A percentile compares a stretch with the other conserved stretches of the same genome.
Evolutionary conservation across 148 eudicot genomes (phyloP).

Genomic region (Camellia sinensis): DNA sequence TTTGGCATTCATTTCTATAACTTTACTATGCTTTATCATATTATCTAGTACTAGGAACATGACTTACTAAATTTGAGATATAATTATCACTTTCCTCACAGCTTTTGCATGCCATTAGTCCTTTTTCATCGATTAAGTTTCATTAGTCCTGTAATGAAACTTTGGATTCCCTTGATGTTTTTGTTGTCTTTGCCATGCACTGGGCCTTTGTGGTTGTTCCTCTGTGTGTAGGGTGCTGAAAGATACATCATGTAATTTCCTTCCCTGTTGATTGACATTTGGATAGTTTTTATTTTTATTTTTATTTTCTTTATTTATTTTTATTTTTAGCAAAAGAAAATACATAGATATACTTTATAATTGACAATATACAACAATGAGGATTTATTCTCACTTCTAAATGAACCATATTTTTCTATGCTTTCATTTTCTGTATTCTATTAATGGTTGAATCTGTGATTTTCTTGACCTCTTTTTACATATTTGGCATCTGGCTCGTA

Average conservation of each 20-base stretch:
- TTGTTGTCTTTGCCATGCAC: not conserved
- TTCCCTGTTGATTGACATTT: not conserved
- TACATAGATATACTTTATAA: not conserved
- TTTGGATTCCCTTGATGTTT: not conserved
- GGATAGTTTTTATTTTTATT: not conserved
- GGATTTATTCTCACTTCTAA: not conserved
- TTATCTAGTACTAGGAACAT: not conserved
- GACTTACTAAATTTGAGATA: not conserved
- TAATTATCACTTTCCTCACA: not conserved
- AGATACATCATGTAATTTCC: not conserved
- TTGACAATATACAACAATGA: not conserved
- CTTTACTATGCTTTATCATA: not conserved
- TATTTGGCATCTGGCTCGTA: slow-evolving; percentile 93
- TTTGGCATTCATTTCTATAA: not conserved
- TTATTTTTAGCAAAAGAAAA: not conserved
- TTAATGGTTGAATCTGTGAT: slow-evolving; percentile 15
- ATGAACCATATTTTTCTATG: not conserved
- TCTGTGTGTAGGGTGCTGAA: not conserved
- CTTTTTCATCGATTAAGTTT: not conserved
- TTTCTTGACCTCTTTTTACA: slow-evolving; percentile 67
- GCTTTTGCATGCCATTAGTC: not conserved
- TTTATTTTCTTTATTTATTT: too few species aligned
- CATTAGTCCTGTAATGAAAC: not conserved
- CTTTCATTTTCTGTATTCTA: not conserved
- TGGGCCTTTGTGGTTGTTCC: too few species aligned